Percentiles rank a stretch among this genome's conserved stretches.
These are phyloP conservation scores for Zygosaccharomyces sapae DNA, from an alignment of 1,139 yeast species.

Conservation along the genomic window DNA sequence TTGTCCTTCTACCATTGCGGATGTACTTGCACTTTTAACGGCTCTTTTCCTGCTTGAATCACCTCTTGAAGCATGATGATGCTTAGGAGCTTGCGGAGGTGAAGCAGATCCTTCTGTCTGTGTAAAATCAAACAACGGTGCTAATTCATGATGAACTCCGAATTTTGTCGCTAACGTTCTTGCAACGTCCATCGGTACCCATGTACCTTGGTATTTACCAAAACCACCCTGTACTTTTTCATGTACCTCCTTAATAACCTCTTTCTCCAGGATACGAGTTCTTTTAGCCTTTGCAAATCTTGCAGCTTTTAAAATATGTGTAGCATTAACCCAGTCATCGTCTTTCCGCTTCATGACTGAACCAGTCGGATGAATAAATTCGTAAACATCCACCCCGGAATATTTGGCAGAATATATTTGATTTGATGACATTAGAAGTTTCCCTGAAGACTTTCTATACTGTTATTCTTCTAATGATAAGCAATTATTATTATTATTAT, in stretches of 20 bases:
- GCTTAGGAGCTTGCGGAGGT: conserved; percentile 84
- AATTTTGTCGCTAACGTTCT: conserved; percentile 60
- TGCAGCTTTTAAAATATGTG: conserved; percentile 91
- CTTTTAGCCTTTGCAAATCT: conserved; percentile 92
- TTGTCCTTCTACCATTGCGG: conserved; percentile 22
- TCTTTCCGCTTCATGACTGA: conserved; percentile 89
- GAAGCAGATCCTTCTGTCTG: conserved; percentile 57
- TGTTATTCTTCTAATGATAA: neutral
- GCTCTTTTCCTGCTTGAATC: conserved; percentile 31
- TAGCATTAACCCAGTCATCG: conserved; percentile 98
- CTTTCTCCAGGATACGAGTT: conserved; percentile 86
- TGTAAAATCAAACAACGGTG: conserved; percentile 63
- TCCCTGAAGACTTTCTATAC: neutral
- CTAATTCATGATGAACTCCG: conserved; percentile 60
- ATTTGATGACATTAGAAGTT: conserved; percentile 22
- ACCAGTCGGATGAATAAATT: conserved; percentile 71
- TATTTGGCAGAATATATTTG: conserved; percentile 73
- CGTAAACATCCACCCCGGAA: conserved; percentile 86
- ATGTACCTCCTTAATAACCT: conserved; percentile 79
- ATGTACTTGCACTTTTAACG: conserved; percentile 27
- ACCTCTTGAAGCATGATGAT: conserved; percentile 56
- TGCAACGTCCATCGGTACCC: conserved; percentile 80
- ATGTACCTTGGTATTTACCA: conserved; percentile 95
- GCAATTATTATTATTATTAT: conserved; percentile 2
- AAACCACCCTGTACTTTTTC: conserved; percentile 97